phyloP scores from a whole-genome alignment of 1,139 yeast genomes.

The Scheffersomyces quercinus region DNA sequence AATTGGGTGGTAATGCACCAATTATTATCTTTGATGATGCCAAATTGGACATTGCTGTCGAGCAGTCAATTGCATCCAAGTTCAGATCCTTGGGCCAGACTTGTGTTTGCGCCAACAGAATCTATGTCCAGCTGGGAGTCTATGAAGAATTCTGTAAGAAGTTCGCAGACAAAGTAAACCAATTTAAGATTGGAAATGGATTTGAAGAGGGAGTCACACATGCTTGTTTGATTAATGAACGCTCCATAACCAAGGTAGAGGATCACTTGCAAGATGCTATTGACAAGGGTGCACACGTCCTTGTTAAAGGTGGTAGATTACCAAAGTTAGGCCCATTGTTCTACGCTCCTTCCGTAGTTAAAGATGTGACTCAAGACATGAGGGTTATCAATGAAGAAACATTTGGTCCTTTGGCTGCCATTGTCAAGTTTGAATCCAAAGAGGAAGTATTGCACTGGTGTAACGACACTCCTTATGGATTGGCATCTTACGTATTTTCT shows the following conservation, averaged over 20 bases:
- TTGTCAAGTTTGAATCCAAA: constrained; percentile 62
- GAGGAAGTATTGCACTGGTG: constrained; percentile 72
- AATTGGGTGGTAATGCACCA: constrained; percentile 94
- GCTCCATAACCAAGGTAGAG: constrained; percentile 68
- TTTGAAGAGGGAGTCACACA: constrained; percentile 66
- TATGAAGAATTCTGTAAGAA: constrained; percentile 57
- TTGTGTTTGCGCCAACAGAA: constrained; percentile 78
- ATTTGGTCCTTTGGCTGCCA: constrained; percentile 87
- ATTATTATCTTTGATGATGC: constrained; percentile 86
- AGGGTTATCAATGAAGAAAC: constrained; percentile 73
- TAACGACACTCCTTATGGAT: constrained; percentile 68
- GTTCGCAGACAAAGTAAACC: constrained; percentile 52
- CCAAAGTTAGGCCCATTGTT: constrained; percentile 72
- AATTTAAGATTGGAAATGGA: constrained; percentile 73
- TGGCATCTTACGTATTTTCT: constrained; percentile 81
- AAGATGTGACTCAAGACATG: constrained; percentile 65
- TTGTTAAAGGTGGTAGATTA: constrained; percentile 65
- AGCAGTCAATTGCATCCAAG: constrained; percentile 56
- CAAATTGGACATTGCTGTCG: constrained; percentile 73
- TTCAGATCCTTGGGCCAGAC: constrained; percentile 81
- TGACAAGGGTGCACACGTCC: constrained; percentile 65
- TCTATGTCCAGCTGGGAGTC: constrained; percentile 64
- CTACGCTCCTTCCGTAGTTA: constrained; percentile 73
- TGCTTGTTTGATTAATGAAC: constrained; percentile 77
- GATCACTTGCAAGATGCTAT: constrained; percentile 75